phyloP scores from a whole-genome alignment of 1,284 basidiomycete species.

The Tranzscheliella williamsii region DNA sequence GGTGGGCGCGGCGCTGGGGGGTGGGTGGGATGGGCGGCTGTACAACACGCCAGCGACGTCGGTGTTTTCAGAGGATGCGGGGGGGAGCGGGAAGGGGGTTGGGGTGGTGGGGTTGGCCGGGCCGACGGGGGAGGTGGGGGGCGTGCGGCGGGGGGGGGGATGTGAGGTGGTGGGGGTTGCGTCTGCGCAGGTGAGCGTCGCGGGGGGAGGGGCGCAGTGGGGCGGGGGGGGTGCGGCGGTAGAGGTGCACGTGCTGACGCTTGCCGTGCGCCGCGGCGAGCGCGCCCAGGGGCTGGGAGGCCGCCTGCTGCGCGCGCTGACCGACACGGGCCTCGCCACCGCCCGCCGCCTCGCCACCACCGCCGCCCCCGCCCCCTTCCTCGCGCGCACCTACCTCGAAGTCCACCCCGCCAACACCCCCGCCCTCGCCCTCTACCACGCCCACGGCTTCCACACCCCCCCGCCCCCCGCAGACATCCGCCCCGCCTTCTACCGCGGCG shows the following conservation, averaged over 20 bases:
- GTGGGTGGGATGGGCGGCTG: slow-evolving; percentile 15
- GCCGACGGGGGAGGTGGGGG: slow-evolving; percentile 39
- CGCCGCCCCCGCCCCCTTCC: background rate
- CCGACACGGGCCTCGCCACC: slow-evolving; percentile 31
- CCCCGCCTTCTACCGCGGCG: slow-evolving; percentile 43
- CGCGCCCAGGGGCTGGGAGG: slow-evolving; percentile 47
- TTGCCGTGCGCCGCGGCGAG: slow-evolving; percentile 42
- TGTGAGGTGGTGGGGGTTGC: slow-evolving; percentile 51
- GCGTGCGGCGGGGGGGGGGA: no score
- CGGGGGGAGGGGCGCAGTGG: no score
- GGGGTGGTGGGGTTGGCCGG: slow-evolving; percentile 31
- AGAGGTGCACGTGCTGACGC: slow-evolving; percentile 47
- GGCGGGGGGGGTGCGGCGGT: slow-evolving; percentile 4
- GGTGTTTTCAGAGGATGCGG: slow-evolving; percentile 32
- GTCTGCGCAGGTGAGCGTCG: slow-evolving; percentile 37
- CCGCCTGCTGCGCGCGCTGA: slow-evolving; percentile 32
- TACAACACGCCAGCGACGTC: slow-evolving; percentile 40
- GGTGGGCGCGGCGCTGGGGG: no score
- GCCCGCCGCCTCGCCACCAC: slow-evolving; percentile 11
- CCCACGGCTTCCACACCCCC: slow-evolving; percentile 25
- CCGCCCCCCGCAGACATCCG: slow-evolving; percentile 16
- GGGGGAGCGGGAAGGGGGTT: no score
- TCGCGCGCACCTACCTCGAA: slow-evolving; percentile 33
- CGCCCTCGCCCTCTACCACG: slow-evolving; percentile 37
- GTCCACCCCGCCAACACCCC: slow-evolving; percentile 43